These are phyloP conservation scores for Alternaria arborescens DNA, from an alignment of 2,329 filamentous ascomycete genomes.

Conservation along the genomic window DNA sequence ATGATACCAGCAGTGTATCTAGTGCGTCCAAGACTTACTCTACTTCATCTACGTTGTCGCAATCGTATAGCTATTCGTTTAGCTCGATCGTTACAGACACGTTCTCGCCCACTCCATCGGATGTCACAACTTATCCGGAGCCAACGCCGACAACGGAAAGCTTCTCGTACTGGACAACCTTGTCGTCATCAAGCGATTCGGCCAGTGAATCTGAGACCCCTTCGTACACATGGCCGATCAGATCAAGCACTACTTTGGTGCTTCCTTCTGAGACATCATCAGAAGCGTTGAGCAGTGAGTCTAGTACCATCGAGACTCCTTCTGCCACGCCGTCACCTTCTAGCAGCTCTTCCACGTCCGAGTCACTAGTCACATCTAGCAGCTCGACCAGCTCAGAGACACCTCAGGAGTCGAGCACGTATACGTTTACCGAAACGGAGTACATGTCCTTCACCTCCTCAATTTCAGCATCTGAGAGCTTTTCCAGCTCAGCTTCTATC, in stretches of 20 bases:
- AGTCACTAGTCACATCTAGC: too few species aligned
- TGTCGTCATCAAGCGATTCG: neutral
- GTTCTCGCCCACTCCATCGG: neutral
- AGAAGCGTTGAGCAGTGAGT: conserved; percentile 3
- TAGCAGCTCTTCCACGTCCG: neutral
- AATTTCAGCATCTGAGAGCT: neutral
- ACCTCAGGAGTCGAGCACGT: neutral
- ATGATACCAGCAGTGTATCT: conserved; percentile 1
- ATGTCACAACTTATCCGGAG: neutral
- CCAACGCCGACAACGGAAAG: conserved; percentile 1
- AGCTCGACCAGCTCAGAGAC: neutral
- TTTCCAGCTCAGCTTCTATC: neutral
- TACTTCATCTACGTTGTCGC: neutral
- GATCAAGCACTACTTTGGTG: neutral
- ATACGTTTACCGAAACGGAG: neutral
- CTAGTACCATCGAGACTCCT: neutral
- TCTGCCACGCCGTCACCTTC: neutral
- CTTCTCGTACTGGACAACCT: neutral
- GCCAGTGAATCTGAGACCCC: neutral
- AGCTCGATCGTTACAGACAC: neutral
- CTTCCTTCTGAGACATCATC: conserved; percentile 4
- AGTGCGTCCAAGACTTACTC: conserved; percentile 5
- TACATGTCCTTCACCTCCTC: neutral
- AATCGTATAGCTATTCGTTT: neutral
- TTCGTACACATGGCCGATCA: neutral